Base-by-base conservation (phyloP, 140 eudicot genomes). In the Bidens hawaiensis region DNA sequence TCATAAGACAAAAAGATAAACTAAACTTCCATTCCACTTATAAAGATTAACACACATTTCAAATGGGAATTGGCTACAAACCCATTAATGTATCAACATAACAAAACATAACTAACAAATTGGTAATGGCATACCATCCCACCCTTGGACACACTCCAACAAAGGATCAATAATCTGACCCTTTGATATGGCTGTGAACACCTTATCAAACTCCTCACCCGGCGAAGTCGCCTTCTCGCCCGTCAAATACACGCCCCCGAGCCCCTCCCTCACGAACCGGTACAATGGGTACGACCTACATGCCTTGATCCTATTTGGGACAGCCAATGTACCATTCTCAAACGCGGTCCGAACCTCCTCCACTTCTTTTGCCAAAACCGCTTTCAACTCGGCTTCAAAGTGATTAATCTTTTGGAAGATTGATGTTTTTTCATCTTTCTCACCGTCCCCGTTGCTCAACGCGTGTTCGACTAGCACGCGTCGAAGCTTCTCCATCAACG, bases 91-190 rank as follows among this genome's bases (percentile, higher is more conserved):
- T n/a, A n/a, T n/a, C n/a, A n/a, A n/a, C n/a, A n/a, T n/a, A n/a
- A n/a, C n/a, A n/a, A n/a, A n/a, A n/a, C 40, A 54, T 11, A 42
- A 16, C 17, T 69, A 69, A 58, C 59, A 69, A 0, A 69, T 69
- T 0, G 74, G 67, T 6, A 69, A 49, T 3, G 74, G 74, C 4
- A 15, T 46, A 49, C 74, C 74, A 57, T 69, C 46, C 67, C 74
- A 69, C 13, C 67, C 67, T 45, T 45, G 24, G 43, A 69, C 18
- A 43, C 74, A 68, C 19, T 63, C 69, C 30, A 63, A 63, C 58
- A 63, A 46, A 45, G 69, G 57, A 46, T 63, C 69, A 11, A 64
- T 64, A 10, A 64, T 47, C 7, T 8, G 45, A 4, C 58, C 69
- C 69, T n/a, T n/a, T n/a, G n/a, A n/a, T n/a, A n/a, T n/a, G n/a